Base-by-base conservation (phyloP, 257 asterid species). In the Echium plantagineum region DNA sequence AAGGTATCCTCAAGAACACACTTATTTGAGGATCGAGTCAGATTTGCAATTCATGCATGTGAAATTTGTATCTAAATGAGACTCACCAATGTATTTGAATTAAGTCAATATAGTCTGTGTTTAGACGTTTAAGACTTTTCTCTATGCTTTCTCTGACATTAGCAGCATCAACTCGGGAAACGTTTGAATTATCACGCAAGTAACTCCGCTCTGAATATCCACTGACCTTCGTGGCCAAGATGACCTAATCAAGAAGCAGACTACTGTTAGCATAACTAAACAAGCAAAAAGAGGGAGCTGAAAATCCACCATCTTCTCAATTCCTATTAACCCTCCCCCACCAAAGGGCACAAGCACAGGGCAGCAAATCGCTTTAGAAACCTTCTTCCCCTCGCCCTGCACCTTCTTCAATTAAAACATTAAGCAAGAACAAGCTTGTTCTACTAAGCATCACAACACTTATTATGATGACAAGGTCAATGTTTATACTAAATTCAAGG, bases 1-100 rank as follows among this genome's bases (percentile, higher is more conserved):
- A 42, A 42, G 49, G 10, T 42, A 42, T 42, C 47, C 47, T 15
- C 47, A 35, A 8, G 15, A 7, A 35, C 47, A 42, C 15, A 42
- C 17, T 13, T n/a, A n/a, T 13, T 42, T 42, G 49, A 42, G 16
- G 13, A 42, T 42, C 3, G 46, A 42, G 16, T 26, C 15, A 26
- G 55, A 22, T 20, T 56, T 26, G 21, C 57, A 28, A 30, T 51
- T 58, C 63, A 32, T 21, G 46, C 18, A 20, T 54, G 30, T 15
- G 13, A 18, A 52, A 57, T 64, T 20, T n/a, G 12, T 35, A 48
- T 15, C 6, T 17, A 13, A 52, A 10, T 53, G 61, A 57, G 51
- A 15, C 73, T 81, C 81, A 87, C 98, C 98, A 90, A 63, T 90
- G 98, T 74, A 90, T 90, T 73, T 90, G 98, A 64, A 90, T 94